phyloP scores from a whole-genome alignment of 495 filamentous ascomycete species.

The Daldinia vernicosa region DNA sequence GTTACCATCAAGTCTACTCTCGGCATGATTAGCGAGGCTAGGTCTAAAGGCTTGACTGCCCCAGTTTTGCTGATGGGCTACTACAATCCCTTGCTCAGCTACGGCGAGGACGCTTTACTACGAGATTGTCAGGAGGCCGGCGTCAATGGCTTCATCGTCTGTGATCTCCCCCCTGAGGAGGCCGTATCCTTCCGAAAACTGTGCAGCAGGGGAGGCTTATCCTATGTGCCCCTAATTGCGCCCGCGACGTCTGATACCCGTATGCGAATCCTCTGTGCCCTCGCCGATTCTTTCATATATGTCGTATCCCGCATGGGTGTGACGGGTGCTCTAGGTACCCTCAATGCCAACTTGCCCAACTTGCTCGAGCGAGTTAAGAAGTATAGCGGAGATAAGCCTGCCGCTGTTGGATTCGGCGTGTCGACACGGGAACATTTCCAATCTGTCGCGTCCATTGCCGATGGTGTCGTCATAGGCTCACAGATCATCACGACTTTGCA shows the following conservation, averaged over 20 bases:
- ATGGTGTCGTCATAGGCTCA: slow-evolving; percentile 97
- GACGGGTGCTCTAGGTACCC: slow-evolving; percentile 84
- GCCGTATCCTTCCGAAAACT: slow-evolving; percentile 88
- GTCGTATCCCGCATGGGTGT: slow-evolving; percentile 98
- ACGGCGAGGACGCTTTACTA: slow-evolving; percentile 90
- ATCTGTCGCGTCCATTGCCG: slow-evolving; percentile 80
- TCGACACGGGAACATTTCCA: slow-evolving; percentile 95
- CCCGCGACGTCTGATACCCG: slow-evolving; percentile 90
- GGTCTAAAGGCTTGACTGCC: slow-evolving; percentile 75
- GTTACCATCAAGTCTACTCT: slow-evolving; percentile 81
- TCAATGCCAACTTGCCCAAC: slow-evolving; percentile 81
- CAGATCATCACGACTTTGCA: slow-evolving; percentile 86
- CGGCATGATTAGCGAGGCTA: slow-evolving; percentile 79
- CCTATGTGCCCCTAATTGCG: slow-evolving; percentile 94
- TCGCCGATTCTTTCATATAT: slow-evolving; percentile 99
- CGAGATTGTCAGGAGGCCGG: slow-evolving; percentile 85
- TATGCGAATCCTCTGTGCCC: slow-evolving; percentile 94
- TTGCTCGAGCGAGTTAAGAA: slow-evolving; percentile 87
- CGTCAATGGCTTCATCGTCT: slow-evolving; percentile 97
- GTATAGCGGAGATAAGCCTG: slow-evolving; percentile 88
- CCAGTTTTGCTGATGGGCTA: slow-evolving; percentile 98
- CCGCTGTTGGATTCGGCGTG: slow-evolving; percentile 93
- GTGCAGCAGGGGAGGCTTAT: slow-evolving; percentile 81
- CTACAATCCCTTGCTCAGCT: slow-evolving; percentile 93
- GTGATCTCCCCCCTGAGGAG: slow-evolving; percentile 96